Evolutionary conservation across 345 rosid species (phyloP).

Genomic region (Reutealis trisperma): DNA sequence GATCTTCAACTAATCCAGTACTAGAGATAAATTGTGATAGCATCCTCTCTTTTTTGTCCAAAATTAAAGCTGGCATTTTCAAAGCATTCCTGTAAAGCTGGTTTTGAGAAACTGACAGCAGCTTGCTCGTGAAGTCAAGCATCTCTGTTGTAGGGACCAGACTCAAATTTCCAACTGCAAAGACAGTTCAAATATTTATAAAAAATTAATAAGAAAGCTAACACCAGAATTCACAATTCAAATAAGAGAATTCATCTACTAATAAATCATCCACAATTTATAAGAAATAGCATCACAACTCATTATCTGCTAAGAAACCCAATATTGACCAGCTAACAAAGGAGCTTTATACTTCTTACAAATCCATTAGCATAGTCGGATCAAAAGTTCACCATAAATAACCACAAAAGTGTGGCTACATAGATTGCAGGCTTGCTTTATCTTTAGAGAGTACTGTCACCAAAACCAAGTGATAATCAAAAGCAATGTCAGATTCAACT

Average conservation of each 20-base stretch:
- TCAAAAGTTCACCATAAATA: neutral
- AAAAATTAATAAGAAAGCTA: neutral
- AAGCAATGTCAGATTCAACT: neutral
- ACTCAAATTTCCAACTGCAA: conserved; percentile 62
- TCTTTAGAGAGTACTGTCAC: neutral
- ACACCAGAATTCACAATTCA: neutral
- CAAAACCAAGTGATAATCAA: neutral
- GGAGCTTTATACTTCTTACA: neutral
- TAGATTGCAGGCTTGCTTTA: neutral
- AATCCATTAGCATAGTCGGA: neutral
- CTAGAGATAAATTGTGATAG: conserved; percentile 62
- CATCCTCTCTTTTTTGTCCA: conserved; percentile 74
- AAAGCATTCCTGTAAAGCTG: conserved; percentile 60
- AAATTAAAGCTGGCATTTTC: conserved; percentile 84
- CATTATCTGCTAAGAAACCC: neutral
- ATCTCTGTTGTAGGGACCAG: conserved; percentile 52
- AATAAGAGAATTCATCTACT: neutral
- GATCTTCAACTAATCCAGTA: conserved; percentile 92
- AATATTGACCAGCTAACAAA: neutral
- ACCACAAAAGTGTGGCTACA: neutral
- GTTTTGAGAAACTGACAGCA: conserved; percentile 48
- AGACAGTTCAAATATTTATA: neutral
- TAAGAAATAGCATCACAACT: neutral
- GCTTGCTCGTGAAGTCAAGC: conserved; percentile 52
- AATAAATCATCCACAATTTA: neutral